These are phyloP conservation scores for Blastomyces silverae DNA, from an alignment of 2,329 filamentous ascomycete species.

Conservation along the genomic window DNA sequence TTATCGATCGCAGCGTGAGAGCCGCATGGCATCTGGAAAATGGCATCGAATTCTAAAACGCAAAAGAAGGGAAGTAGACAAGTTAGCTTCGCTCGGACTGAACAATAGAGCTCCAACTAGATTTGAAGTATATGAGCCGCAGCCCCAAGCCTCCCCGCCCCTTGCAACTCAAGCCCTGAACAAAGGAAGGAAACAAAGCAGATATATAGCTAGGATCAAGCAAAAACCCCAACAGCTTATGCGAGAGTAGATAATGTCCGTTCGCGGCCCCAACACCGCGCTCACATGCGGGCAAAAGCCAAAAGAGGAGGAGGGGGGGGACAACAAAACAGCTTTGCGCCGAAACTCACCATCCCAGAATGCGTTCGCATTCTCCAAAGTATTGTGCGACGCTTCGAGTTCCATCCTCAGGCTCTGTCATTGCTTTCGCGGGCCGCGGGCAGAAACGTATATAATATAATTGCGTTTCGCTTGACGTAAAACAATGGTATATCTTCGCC, in stretches of 20 bases:
- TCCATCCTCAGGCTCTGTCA: conserved; percentile 44
- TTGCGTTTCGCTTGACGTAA: not conserved
- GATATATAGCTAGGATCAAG: not conserved
- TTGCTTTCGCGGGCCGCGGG: conserved; percentile 31
- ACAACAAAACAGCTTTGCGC: conserved; percentile 15
- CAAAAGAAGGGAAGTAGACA: conserved; percentile 14
- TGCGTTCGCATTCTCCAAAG: conserved; percentile 66
- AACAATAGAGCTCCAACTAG: not conserved
- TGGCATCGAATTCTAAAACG: conserved; percentile 57
- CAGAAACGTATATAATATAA: not conserved
- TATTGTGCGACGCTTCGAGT: conserved; percentile 61
- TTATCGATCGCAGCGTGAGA: conserved; percentile 71
- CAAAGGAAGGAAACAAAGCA: not conserved
- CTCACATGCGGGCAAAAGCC: not conserved
- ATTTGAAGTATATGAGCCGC: not conserved
- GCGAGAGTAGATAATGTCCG: not conserved
- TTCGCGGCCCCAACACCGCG: not conserved
- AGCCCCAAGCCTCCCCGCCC: not conserved
- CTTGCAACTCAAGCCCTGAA: not conserved
- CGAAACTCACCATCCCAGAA: conserved; percentile 73
- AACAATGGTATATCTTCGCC: not conserved
- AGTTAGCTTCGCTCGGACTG: not conserved
- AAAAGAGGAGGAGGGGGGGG: not conserved
- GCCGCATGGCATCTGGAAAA: conserved; percentile 53
- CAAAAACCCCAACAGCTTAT: not conserved